Evolutionary conservation across 2,329 filamentous ascomycete species (phyloP).

Genomic region (Diaporthe sp.): DNA sequence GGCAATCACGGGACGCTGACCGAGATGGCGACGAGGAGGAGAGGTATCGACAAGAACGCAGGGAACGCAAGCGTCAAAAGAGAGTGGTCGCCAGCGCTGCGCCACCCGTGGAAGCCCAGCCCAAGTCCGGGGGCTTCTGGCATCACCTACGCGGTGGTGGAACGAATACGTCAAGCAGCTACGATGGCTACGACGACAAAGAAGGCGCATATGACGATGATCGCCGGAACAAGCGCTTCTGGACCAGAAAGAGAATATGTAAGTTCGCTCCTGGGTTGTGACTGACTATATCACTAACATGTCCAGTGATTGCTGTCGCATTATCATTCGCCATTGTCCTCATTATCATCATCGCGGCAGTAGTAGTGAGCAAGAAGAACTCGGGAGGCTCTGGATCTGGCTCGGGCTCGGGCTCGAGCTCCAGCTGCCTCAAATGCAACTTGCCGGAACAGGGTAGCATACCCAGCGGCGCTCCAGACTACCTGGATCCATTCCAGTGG

Average conservation of each 20-base stretch:
- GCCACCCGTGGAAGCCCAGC: conserved; percentile 76
- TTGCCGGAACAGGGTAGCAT: conserved; percentile 69
- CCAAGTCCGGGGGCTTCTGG: conserved; percentile 55
- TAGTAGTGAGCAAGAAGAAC: conserved; percentile 76
- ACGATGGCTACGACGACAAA: conserved; percentile 65
- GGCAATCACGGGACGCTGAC: conserved; percentile 30
- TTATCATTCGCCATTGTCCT: conserved; percentile 69
- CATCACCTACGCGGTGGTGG: conserved; percentile 59
- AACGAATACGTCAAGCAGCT: conserved; percentile 55
- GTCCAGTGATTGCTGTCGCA: conserved; percentile 69
- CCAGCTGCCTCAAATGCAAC: conserved; percentile 56
- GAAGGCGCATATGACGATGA: conserved; percentile 61
- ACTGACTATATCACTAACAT: conserved; percentile 43
- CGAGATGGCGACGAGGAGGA: conserved; percentile 38
- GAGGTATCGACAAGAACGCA: conserved; percentile 37
- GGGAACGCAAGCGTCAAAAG: conserved; percentile 58
- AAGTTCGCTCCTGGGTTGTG: conserved; percentile 51
- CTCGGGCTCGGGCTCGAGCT: conserved; percentile 49
- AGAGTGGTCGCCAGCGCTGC: conserved; percentile 79
- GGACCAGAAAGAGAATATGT: conserved; percentile 74
- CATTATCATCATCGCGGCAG: conserved; percentile 77
- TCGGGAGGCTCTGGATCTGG: conserved; percentile 5
- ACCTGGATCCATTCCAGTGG: conserved; percentile 93
- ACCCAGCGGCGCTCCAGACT: conserved; percentile 77
- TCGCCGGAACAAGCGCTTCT: conserved; percentile 57